Percentiles rank a stretch among this genome's conserved stretches.
These are phyloP conservation scores for Enterospora canceri DNA, from an alignment of 371 early-diverging fungal genomes.

Conservation along the genomic window DNA sequence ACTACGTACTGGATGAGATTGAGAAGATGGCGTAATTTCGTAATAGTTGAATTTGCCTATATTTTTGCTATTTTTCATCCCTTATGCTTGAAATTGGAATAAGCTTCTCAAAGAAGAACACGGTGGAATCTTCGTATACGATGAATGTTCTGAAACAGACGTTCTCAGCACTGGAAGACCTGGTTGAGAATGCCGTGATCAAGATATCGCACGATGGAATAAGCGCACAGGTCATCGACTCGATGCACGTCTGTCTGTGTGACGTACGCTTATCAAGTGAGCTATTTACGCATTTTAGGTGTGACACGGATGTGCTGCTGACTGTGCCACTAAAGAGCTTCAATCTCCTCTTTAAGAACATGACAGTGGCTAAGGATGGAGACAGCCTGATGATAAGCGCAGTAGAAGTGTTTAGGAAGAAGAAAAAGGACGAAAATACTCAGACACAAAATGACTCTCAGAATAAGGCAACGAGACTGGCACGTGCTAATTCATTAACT, in stretches of 20 bases:
- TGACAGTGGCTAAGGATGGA: constrained; percentile 2
- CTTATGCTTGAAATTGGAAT: not conserved
- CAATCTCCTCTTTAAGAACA: constrained; percentile 41
- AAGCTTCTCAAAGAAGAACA: not conserved
- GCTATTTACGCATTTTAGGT: constrained; percentile 53
- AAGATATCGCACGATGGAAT: constrained; percentile 43
- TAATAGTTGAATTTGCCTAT: not conserved
- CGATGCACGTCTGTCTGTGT: constrained; percentile 52
- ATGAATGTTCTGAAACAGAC: constrained; percentile 42
- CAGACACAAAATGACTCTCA: not conserved
- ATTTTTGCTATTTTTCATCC: not conserved
- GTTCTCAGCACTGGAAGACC: constrained; percentile 49
- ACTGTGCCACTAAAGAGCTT: constrained; percentile 49
- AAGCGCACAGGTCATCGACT: constrained; percentile 56
- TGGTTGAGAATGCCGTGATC: constrained; percentile 52
- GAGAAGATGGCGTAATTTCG: constrained; percentile 3
- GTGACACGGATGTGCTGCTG: constrained; percentile 49
- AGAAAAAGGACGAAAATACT: constrained; percentile 31
- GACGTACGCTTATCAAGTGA: constrained; percentile 48
- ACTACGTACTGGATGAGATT: constrained; percentile 24
- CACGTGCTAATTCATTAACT: not conserved
- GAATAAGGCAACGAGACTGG: not conserved
- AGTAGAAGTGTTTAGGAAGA: constrained; percentile 3
- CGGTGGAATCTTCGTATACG: not conserved
- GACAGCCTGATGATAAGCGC: constrained; percentile 14